Base-by-base conservation (phyloP, 1,284 basidiomycete genomes). In the Ganoderma lingzhi region DNA sequence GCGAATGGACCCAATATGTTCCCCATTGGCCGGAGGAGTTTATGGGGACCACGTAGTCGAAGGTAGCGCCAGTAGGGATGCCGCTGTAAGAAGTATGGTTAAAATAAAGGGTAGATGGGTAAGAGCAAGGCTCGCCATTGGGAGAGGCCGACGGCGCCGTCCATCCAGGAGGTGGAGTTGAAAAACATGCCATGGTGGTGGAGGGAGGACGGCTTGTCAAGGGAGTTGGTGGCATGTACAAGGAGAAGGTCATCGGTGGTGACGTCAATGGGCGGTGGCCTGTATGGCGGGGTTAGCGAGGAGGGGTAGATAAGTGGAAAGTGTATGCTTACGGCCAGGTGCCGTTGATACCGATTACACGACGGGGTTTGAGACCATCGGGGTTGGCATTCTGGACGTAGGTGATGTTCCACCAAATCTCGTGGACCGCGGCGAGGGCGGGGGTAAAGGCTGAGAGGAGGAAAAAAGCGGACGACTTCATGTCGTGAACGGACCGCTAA, bases 181-280 rank as follows among this genome's bases (percentile, higher is more conserved):
- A 97, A 96, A 83, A 90, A 96, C 93, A 97, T 95, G 73, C 96
- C 96, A 82, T 98, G 95, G 75, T 95, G 91, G 79, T 97, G 95
- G 28, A 96, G 82, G 4, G 91, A 87, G 0, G 88, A 84, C 1
- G 88, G 83, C 35, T 83, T 78, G 61, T 91, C 88, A 62, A 97
- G 82, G 1, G 86, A 88, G 80, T 96, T 97, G 64, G 82, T 82
- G 5, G 90, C 88, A 78, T 98, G 96, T 0, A 98, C 84, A 35
- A 92, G 73, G 44, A 97, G 84, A 0, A 86, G 87, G 79, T 98
- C 95, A 30, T 86, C 88, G 17, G 88, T 86, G 72, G 85, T 86
- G n/a, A 95, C 87, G 62, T 90, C 86, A 70, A 96, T 82, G 0
- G 94, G 89, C 5, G 96, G 96, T 1, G 94, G 95, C 41, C 93